Base-by-base conservation (phyloP, 148 eudicot species). In the Linanthus parryae region DNA sequence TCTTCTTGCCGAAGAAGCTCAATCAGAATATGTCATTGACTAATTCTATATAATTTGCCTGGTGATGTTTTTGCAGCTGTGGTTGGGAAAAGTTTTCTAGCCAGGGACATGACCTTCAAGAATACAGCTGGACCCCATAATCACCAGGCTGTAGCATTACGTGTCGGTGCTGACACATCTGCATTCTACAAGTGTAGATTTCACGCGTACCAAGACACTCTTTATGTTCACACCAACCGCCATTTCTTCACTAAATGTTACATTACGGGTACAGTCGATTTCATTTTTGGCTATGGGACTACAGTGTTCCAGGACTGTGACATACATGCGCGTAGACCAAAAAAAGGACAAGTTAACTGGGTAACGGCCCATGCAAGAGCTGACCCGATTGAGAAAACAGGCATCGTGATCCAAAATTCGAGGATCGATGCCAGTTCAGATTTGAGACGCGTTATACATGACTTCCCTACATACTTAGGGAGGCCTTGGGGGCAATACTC, bases 61-160 rank as follows among this genome's bases (percentile, higher is more conserved):
- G n/a, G n/a, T n/a, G n/a, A n/a, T n/a, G n/a, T 18, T 9, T 4
- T 44, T 25, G 63, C 71, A 78, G 83, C 73, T 7, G 83, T 30
- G 28, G 83, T 78, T 15, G 83, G 83, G 2, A 63, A 29, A 35
- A 24, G 76, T 28, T 78, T 78, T 57, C 44, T 78, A 6, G 83
- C 79, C 6, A 70, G 79, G 14, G 83, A 67, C 65, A 54, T 78
- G 44, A 78, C 83, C 7, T 70, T 78, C 57, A 68, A 78, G 39
- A 78, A 78, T 65, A 59, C 83, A 0, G 83, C 83, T 0, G 83
- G 83, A 3, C 71, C 83, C n/a, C 56, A 73, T 0, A 74, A 71
- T 71, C 79, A 78, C 65, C 83, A 78, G 17, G 83, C 83, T 7
- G 83, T 78, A 4, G 83, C 83, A 0, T 65, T 78, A 4, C 73